Evolutionary conservation across 2,329 filamentous ascomycete species (phyloP).

Genomic region (Fusarium sp.): DNA sequence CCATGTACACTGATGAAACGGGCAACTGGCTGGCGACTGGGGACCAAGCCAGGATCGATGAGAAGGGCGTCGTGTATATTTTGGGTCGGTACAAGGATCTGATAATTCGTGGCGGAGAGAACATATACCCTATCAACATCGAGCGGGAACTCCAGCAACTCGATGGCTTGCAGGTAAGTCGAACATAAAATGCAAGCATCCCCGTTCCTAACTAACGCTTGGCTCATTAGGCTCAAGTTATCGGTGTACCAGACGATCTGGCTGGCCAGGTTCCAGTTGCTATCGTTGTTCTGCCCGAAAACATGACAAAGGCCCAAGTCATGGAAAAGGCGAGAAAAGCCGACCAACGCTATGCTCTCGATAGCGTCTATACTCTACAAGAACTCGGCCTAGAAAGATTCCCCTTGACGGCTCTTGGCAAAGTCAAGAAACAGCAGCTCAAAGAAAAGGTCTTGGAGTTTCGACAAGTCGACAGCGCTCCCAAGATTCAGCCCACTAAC

Average conservation of each 20-base stretch:
- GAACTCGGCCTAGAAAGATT: conserved; percentile 57
- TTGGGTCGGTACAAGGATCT: conserved; percentile 61
- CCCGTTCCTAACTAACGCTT: conserved; percentile 22
- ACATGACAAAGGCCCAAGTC: conserved; percentile 52
- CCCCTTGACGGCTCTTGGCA: conserved; percentile 60
- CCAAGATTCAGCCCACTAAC: background rate
- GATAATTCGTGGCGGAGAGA: conserved; percentile 61
- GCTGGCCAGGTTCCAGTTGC: conserved; percentile 64
- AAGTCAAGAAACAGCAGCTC: conserved; percentile 59
- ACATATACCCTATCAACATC: conserved; percentile 57
- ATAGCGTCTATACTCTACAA: conserved; percentile 57
- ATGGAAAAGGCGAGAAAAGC: conserved; percentile 49
- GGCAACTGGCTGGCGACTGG: conserved; percentile 58
- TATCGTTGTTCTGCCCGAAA: conserved; percentile 54
- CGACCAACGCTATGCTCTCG: conserved; percentile 57
- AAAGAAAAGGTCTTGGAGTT: conserved; percentile 42
- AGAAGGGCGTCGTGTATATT: conserved; percentile 56
- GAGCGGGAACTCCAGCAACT: conserved; percentile 54
- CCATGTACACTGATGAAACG: conserved; percentile 54
- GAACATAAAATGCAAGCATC: background rate
- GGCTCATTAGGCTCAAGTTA: conserved; percentile 55
- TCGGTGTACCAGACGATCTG: conserved; percentile 59
- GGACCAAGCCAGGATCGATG: conserved; percentile 57
- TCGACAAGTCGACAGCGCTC: background rate
- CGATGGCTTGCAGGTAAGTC: conserved; percentile 49